A percentile compares a stretch with the other conserved stretches of the same genome.
These are phyloP conservation scores for Neohortaea acidophila DNA, from an alignment of 495 filamentous ascomycete species.

Conservation along the genomic window DNA sequence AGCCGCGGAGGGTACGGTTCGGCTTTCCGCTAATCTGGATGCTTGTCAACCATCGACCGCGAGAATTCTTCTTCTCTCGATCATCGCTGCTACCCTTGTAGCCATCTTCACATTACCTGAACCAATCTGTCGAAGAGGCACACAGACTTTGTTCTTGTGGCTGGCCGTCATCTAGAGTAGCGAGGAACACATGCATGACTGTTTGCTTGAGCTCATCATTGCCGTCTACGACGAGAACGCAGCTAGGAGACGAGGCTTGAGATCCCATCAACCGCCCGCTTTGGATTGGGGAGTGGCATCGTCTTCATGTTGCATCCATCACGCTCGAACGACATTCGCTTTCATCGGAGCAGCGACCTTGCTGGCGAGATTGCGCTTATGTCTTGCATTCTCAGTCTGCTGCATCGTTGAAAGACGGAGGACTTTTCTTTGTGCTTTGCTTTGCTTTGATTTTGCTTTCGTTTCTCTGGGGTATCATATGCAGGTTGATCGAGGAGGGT, in stretches of 20 bases:
- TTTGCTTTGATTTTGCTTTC: not conserved
- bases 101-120: not conserved
- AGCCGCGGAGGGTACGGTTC: conserved; percentile 4
- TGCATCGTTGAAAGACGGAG: too few relatives aligned
- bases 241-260: too few relatives aligned
- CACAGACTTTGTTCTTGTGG: too few relatives aligned
- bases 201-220: conserved; percentile 3
- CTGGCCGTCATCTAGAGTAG: conserved; percentile 1
- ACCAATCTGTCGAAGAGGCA: too few relatives aligned
- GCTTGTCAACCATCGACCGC: not conserved
- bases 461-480: not conserved
- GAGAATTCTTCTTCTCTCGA: not conserved
- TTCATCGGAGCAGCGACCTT: conserved; percentile 2
- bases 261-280: too few relatives aligned
- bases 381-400: too few relatives aligned
- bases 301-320: not conserved
- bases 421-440: not conserved
- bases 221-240: conserved; percentile 2
- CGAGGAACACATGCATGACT: not conserved
- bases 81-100: not conserved
- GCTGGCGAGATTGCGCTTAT: conserved; percentile 4
- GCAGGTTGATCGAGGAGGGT: too few relatives aligned
- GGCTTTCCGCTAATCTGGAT: conserved; percentile 11
- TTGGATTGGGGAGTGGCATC: conserved; percentile 1
- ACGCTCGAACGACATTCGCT: not conserved